These are phyloP conservation scores for Lasiosphaeria hispida DNA, from an alignment of 495 filamentous ascomycete species.

Conservation along the genomic window DNA sequence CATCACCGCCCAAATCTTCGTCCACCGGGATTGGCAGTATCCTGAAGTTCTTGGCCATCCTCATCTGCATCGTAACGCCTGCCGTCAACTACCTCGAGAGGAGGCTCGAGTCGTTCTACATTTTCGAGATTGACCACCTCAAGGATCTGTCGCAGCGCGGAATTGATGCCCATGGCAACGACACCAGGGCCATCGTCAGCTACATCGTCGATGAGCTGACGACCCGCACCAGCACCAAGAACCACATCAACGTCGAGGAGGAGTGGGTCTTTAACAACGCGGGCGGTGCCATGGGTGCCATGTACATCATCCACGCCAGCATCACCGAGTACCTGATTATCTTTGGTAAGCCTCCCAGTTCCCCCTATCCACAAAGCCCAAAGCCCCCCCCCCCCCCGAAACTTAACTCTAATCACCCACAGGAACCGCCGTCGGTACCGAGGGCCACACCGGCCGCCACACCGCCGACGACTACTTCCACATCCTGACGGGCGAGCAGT, in stretches of 20 bases:
- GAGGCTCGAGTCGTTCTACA: constrained; percentile 71
- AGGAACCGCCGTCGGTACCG: constrained; percentile 81
- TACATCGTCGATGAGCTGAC: constrained; percentile 60
- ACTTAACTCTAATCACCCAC: not conserved
- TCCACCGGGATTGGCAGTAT: constrained; percentile 29
- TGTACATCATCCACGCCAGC: constrained; percentile 85
- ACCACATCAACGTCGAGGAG: constrained; percentile 57
- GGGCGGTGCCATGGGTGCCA: constrained; percentile 82
- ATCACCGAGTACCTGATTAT: constrained; percentile 81
- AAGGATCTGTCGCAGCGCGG: constrained; percentile 64
- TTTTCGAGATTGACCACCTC: constrained; percentile 67
- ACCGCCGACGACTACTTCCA: constrained; percentile 92
- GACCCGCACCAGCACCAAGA: constrained; percentile 36
- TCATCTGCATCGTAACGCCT: constrained; percentile 58
- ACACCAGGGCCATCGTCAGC: constrained; percentile 65
- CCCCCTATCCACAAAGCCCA: not conserved
- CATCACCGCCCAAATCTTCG: constrained; percentile 22
- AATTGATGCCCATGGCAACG: constrained; percentile 65
- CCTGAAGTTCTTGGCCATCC: constrained; percentile 57
- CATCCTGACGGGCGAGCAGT: constrained; percentile 73
- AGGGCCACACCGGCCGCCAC: constrained; percentile 82
- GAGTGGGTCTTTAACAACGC: constrained; percentile 78
- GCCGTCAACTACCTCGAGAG: constrained; percentile 63
- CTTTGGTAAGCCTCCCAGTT: constrained; percentile 51
- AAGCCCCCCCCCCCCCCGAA: too few species aligned